These are phyloP conservation scores for Zalaria sp. DNA, from an alignment of 2,329 filamentous ascomycete genomes.

Conservation along the genomic window DNA sequence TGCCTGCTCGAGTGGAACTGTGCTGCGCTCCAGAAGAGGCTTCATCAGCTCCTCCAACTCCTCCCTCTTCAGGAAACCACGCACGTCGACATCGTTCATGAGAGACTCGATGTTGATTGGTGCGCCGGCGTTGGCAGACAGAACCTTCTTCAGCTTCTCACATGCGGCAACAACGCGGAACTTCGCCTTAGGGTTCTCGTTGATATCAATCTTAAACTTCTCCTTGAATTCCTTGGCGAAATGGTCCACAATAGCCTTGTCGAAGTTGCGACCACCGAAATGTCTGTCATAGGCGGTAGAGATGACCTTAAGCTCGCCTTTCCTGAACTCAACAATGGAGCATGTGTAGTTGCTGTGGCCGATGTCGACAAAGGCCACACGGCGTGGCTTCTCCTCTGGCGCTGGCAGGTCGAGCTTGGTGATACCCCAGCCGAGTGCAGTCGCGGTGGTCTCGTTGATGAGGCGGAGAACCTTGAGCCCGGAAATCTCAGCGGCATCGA, in stretches of 20 bases:
- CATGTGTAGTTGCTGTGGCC: constrained; percentile 93
- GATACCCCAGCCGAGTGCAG: constrained; percentile 92
- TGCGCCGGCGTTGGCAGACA: constrained; percentile 86
- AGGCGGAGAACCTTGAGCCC: constrained; percentile 84
- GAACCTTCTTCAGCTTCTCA: constrained; percentile 96
- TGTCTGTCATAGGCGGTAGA: constrained; percentile 85
- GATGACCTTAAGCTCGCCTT: constrained; percentile 92
- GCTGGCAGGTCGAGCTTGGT: constrained; percentile 87
- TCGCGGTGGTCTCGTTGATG: constrained; percentile 96
- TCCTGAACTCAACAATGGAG: constrained; percentile 90
- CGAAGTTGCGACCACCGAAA: constrained; percentile 94
- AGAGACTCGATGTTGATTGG: constrained; percentile 94
- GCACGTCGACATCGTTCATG: constrained; percentile 95
- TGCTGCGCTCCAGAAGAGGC: constrained; percentile 63
- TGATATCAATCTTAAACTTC: constrained; percentile 95
- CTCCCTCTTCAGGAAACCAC: constrained; percentile 77
- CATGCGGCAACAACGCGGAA: constrained; percentile 76
- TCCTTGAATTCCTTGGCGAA: constrained; percentile 92
- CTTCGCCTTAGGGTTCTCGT: constrained; percentile 75
- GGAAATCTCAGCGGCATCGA: constrained; percentile 87
- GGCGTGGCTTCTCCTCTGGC: constrained; percentile 79
- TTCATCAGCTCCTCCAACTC: constrained; percentile 86
- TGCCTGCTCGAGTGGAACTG: constrained; percentile 71
- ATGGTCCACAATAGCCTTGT: constrained; percentile 88
- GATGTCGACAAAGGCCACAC: constrained; percentile 86